Percentiles rank a stretch among this genome's conserved stretches.
phyloP scores from a whole-genome alignment of 192 early-diverging fungal species.

The Backusella liffmaniae region DNA sequence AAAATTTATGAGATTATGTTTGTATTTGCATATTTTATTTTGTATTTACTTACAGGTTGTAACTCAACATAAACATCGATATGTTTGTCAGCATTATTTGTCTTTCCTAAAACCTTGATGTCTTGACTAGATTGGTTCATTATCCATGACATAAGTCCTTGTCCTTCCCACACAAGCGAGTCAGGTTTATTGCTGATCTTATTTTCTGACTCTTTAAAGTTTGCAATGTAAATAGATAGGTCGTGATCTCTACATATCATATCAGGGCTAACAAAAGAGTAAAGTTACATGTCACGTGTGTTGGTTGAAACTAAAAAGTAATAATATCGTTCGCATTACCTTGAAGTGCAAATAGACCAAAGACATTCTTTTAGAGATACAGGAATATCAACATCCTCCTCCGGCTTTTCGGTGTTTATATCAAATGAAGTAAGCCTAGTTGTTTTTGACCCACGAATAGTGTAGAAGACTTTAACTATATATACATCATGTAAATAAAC shows the following conservation, averaged over 20 bases:
- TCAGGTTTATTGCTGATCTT: background rate
- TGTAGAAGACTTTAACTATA: constrained; percentile 38
- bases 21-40: background rate
- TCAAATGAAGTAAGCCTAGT: constrained; percentile 28
- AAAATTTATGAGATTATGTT: background rate
- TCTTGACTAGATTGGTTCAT: constrained; percentile 16
- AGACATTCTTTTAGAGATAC: constrained; percentile 31
- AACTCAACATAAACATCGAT: constrained; percentile 24
- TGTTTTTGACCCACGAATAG: constrained; percentile 18
- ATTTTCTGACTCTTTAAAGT: constrained; percentile 24
- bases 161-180: constrained; percentile 36
- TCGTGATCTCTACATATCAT: constrained; percentile 35
- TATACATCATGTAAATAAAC: background rate
- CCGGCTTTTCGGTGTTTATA: background rate
- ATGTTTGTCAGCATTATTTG: background rate
- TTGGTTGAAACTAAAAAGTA: background rate
- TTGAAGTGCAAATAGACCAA: constrained; percentile 32
- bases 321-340: constrained; percentile 22
- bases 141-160: constrained; percentile 37
- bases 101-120: constrained; percentile 18
- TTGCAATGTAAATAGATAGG: constrained; percentile 33
- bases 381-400: background rate
- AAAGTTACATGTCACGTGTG: constrained; percentile 18
- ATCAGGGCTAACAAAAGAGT: constrained; percentile 30
- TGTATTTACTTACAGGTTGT: constrained; percentile 26